Percentiles rank a stretch among this genome's conserved stretches.
Conservation (phyloP, 169 alveolate species). For the Plasmodium falciparum region DNA sequence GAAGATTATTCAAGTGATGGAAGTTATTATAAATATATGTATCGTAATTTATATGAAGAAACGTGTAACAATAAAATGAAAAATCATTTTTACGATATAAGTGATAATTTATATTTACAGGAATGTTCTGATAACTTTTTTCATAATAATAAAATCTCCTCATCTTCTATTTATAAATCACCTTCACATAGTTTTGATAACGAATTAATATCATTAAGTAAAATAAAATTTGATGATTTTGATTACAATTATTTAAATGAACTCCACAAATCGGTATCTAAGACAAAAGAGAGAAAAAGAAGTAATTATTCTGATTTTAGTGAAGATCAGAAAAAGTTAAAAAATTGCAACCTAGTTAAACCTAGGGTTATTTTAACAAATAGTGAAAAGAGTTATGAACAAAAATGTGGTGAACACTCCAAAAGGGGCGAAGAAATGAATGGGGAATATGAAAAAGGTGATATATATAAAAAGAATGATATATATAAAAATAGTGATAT, state of each 20-base stretch:
- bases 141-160: conserved; percentile 23
- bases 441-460: background rate
- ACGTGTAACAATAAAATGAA: conserved; percentile 44
- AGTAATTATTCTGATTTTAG: background rate
- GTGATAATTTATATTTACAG: conserved; percentile 65
- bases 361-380: conserved; percentile 48
- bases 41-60: conserved; percentile 67
- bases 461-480: background rate
- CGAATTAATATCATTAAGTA: conserved; percentile 53
- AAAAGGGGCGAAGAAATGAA: background rate
- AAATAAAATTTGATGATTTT: conserved; percentile 71
- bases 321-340: conserved; percentile 4
- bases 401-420: background rate
- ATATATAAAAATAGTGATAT: background rate
- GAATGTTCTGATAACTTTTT: conserved; percentile 75
- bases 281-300: conserved; percentile 1
- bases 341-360: conserved; percentile 29
- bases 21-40: conserved; percentile 67
- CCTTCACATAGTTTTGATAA: conserved; percentile 64
- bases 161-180: conserved; percentile 29
- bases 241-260: conserved; percentile 61
- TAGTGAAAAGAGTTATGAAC: conserved; percentile 23
- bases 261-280: conserved; percentile 1
- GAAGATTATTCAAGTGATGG: conserved; percentile 77
- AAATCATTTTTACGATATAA: conserved; percentile 50